Conservation (phyloP, 2,329 filamentous ascomycete species). For the Corinectria fuckeliana region DNA sequence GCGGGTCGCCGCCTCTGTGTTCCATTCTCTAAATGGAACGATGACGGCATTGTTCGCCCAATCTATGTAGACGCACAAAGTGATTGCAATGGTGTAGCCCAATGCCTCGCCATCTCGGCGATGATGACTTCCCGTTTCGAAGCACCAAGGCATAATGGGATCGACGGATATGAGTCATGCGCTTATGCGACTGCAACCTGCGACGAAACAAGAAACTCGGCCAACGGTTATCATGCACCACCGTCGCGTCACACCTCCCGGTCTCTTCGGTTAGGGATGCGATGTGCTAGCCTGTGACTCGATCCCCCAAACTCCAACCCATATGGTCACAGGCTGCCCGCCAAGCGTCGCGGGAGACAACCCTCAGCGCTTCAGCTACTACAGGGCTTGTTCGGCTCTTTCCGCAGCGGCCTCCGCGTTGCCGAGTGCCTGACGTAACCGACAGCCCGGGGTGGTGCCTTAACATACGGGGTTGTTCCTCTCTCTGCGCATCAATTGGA, state of each 20-base stretch:
- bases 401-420: background rate
- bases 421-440: background rate
- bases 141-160: background rate
- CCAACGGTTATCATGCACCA: constrained; percentile 32
- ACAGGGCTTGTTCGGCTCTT: background rate
- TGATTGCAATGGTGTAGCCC: too few species aligned
- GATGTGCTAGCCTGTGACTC: background rate
- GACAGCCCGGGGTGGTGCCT: background rate
- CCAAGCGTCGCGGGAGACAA: background rate
- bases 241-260: constrained; percentile 32
- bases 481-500: background rate
- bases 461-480: background rate
- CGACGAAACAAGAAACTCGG: background rate
- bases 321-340: background rate
- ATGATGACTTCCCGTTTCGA: background rate
- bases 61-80: too few species aligned
- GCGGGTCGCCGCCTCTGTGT: too few species aligned
- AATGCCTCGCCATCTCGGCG: too few species aligned
- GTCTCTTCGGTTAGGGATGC: background rate
- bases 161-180: background rate
- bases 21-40: too few species aligned
- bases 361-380: background rate
- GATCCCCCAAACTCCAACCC: background rate
- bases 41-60: background rate
- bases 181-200: background rate